phyloP scores from a whole-genome alignment of 495 filamentous ascomycete genomes.

The Neurospora sp. region DNA sequence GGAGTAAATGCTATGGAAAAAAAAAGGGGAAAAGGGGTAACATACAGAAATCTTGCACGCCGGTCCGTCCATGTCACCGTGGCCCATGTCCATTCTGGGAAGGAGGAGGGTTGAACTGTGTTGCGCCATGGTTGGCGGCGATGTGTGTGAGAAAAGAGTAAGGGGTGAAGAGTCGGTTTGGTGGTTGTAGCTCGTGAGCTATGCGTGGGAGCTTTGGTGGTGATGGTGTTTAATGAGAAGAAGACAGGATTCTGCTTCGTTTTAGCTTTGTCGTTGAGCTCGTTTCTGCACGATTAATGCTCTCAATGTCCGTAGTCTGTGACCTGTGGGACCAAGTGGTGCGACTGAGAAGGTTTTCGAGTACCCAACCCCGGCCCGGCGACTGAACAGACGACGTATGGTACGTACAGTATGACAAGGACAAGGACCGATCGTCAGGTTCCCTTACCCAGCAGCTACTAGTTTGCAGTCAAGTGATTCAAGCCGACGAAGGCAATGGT shows the following conservation, averaged over 20 bases:
- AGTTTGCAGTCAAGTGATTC: neutral
- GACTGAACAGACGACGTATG: neutral
- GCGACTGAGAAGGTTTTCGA: neutral
- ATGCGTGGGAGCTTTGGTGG: neutral
- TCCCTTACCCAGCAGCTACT: neutral
- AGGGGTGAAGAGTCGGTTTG: neutral
- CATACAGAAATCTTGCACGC: slow-evolving; percentile 17
- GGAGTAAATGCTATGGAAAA: neutral
- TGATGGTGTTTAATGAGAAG: neutral
- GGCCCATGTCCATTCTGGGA: slow-evolving; percentile 4
- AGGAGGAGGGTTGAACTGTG: neutral
- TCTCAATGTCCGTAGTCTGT: neutral
- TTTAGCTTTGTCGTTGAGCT: neutral
- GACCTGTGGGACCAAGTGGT: neutral
- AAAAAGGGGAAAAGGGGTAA: neutral
- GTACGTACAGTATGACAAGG: neutral
- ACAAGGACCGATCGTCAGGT: neutral
- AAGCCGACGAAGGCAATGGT: neutral
- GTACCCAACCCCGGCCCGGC: neutral
- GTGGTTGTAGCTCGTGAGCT: neutral
- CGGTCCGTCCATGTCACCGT: slow-evolving; percentile 6
- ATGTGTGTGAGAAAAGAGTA: neutral
- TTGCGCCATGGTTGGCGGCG: neutral
- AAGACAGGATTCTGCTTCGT: neutral
- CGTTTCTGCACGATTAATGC: neutral